phyloP scores from a whole-genome alignment of 805 yeast genomes.

The Ogataea henricii region DNA sequence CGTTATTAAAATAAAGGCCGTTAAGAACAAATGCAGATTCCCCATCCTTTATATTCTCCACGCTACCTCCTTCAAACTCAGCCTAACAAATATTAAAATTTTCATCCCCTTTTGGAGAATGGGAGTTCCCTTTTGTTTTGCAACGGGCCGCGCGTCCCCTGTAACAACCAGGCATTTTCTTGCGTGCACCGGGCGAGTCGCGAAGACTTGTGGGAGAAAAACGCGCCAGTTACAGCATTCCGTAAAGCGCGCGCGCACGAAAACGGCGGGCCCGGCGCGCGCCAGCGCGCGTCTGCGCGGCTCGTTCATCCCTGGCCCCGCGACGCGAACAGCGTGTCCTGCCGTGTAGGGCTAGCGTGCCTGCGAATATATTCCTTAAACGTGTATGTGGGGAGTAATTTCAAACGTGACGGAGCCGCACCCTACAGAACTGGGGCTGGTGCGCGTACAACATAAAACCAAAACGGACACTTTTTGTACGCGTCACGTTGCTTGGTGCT shows the following conservation, averaged over 20 bases:
- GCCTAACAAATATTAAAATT: conserved; percentile 4
- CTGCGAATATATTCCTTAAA: not conserved
- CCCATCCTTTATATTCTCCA: conserved; percentile 6
- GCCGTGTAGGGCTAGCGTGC: conserved; percentile 9
- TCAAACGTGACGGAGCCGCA: not conserved
- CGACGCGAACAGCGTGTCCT: conserved; percentile 10
- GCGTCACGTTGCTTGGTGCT: not conserved
- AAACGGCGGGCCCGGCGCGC: not conserved
- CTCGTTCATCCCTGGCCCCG: conserved; percentile 5
- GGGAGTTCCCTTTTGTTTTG: conserved; percentile 10
- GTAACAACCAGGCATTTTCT: not conserved
- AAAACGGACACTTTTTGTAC: not conserved
- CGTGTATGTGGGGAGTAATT: not conserved
- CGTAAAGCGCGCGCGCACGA: not conserved
- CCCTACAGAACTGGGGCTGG: not conserved
- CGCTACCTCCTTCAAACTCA: conserved; percentile 5
- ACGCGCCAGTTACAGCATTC: not conserved
- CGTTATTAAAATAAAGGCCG: not conserved
- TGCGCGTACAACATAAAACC: not conserved
- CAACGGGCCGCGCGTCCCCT: conserved; percentile 8
- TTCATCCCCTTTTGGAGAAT: conserved; percentile 11
- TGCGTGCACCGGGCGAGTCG: conserved; percentile 4
- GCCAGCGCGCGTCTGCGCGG: conserved; percentile 7
- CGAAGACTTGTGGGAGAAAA: not conserved
- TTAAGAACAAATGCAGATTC: conserved; percentile 7